Base-by-base conservation (phyloP, 2,329 filamentous ascomycete species). In the Fusarium subtropicale region DNA sequence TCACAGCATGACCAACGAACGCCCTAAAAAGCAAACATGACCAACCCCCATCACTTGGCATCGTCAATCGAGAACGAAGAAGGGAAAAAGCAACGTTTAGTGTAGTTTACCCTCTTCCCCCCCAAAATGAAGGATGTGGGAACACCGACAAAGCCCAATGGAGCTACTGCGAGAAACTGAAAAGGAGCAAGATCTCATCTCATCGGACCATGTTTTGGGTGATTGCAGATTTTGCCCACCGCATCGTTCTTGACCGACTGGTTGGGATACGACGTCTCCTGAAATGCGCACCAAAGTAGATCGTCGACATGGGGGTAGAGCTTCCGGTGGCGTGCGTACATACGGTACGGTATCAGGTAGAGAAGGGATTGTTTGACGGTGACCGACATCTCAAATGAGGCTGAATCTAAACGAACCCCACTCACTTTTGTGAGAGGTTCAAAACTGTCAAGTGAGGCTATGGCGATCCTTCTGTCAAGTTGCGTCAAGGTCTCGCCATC, bases 11-110 rank as follows among this genome's bases (percentile, higher is more conserved):
- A 51, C 44, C 26, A 31, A 31, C 22, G 30, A 47, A 38, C 15
- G 26, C 24, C 24, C 4, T 15, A 63, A 62, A 47, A 63, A 63
- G 57, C 48, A 63, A 63, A 33, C 18, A 63, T 33, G n/a, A 13
- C 31, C 28, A 16, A 31, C 34, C 10, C 41, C 41, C 20, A 18
- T 24, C 13, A 16, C 39, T 42, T 42, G 22, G 22, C 39, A 5
- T 18, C 15, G 53, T 22, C 28, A 30, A 31, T 41, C 48, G 39
- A 71, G 56, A 45, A 34, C 56, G 41, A 67, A 67, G 71, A 71
- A 70, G 69, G 60, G 36, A 67, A 69, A 71, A 71, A 70, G 69
- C 55, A 72, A 69, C 13, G 16, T 11, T 45, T 45, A 45, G 42
- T 28, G 18, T 31, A 11, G 44, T 34, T 33, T 51, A 9, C 22